Conservation (phyloP, 2,329 filamentous ascomycete genomes). For the Phialophora expanda region DNA sequence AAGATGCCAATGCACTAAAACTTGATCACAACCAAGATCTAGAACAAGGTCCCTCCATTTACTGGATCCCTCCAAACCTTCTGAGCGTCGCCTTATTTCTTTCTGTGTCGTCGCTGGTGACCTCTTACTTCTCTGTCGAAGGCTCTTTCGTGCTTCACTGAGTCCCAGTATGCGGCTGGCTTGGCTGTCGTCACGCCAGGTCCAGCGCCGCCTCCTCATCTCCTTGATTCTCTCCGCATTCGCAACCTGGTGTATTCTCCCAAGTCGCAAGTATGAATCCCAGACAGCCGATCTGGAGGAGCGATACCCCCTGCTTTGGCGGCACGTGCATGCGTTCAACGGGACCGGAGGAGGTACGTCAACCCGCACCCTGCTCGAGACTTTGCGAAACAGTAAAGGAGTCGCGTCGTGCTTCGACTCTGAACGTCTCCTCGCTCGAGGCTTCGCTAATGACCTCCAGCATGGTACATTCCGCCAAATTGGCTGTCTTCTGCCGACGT, state of each 20-base stretch:
- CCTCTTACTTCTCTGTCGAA: not conserved
- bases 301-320: constrained; percentile 27
- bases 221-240: constrained; percentile 17
- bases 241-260: constrained; percentile 21
- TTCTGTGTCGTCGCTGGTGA: not conserved
- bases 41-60: not conserved
- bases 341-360: constrained; percentile 29
- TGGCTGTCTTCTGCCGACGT: constrained; percentile 23
- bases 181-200: constrained; percentile 22
- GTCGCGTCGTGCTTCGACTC: not conserved
- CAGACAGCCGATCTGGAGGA: constrained; percentile 16
- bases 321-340: constrained; percentile 31
- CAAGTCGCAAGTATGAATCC: constrained; percentile 13
- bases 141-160: not conserved
- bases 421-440: not conserved
- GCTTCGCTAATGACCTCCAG: constrained; percentile 13
- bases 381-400: not conserved
- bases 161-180: constrained; percentile 19
- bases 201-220: constrained; percentile 21
- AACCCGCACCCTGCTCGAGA: not conserved
- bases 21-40: not conserved
- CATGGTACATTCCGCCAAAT: constrained; percentile 32
- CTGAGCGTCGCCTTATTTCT: constrained; percentile 1
- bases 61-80: not conserved
- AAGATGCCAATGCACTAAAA: not conserved